A percentile compares a stretch with the other conserved stretches of the same genome.
Evolutionary conservation across 2,329 filamentous ascomycete species (phyloP).

Genomic region (Verticillium albo-atrum): DNA sequence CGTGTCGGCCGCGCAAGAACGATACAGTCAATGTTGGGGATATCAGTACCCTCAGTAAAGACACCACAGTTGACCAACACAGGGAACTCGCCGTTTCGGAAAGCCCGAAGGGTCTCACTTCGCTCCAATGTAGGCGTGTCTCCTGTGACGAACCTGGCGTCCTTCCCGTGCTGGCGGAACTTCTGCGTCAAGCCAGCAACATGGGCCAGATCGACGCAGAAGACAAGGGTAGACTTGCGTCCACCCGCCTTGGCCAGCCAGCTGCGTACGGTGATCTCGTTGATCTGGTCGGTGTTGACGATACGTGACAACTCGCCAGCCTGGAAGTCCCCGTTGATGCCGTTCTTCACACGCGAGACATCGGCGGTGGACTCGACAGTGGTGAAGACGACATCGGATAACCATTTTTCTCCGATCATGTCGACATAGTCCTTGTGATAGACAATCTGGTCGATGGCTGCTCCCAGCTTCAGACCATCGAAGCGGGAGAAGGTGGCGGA

Average conservation of each 20-base stretch:
- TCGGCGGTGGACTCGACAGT: slow-evolving; percentile 83
- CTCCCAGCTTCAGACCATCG: slow-evolving; percentile 76
- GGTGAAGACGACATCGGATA: slow-evolving; percentile 89
- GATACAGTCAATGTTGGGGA: slow-evolving; percentile 94
- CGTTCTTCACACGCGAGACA: slow-evolving; percentile 63
- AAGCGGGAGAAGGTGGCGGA: slow-evolving; percentile 77
- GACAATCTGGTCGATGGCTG: slow-evolving; percentile 90
- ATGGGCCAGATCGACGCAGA: slow-evolving; percentile 88
- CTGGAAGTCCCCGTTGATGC: slow-evolving; percentile 73
- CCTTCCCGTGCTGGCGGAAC: slow-evolving; percentile 73
- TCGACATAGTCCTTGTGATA: slow-evolving; percentile 76
- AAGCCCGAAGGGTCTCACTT: slow-evolving; percentile 66
- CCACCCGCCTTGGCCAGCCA: slow-evolving; percentile 75
- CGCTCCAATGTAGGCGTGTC: slow-evolving; percentile 69
- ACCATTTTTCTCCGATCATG: slow-evolving; percentile 82
- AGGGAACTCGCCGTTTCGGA: slow-evolving; percentile 72
- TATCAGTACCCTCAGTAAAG: slow-evolving; percentile 96
- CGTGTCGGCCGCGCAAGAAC: slow-evolving; percentile 82
- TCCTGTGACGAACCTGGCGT: slow-evolving; percentile 83
- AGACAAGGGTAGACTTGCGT: slow-evolving; percentile 83
- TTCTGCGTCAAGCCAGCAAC: slow-evolving; percentile 68
- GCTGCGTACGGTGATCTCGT: slow-evolving; percentile 77
- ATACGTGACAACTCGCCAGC: slow-evolving; percentile 69
- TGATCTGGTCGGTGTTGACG: slow-evolving; percentile 78
- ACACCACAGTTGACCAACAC: slow-evolving; percentile 93